phyloP scores from a whole-genome alignment of 78 protist species.

The Cyanophora paradoxa region DNA sequence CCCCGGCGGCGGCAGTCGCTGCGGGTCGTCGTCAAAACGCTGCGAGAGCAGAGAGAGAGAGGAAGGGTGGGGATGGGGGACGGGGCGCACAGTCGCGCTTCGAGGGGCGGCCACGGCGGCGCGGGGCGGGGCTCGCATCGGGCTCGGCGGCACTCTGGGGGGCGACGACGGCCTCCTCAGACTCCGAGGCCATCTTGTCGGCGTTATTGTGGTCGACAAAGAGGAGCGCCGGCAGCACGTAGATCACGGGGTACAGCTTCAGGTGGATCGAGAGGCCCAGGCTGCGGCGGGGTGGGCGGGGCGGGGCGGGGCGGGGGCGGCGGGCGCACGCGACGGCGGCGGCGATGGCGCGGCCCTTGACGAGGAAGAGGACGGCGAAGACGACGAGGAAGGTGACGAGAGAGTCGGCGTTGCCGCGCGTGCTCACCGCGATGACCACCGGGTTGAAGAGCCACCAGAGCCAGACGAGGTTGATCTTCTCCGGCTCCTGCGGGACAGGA shows the following conservation, averaged over 20 bases:
- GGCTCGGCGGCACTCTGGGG: too few species aligned
- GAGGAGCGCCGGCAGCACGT: constrained; percentile 50
- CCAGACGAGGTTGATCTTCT: background rate
- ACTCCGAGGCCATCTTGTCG: too few species aligned
- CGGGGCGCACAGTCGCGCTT: too few species aligned
- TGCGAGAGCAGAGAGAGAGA: too few species aligned
- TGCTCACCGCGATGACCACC: constrained; percentile 72
- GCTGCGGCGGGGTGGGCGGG: too few species aligned
- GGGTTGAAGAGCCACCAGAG: constrained; percentile 87
- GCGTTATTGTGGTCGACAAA: background rate
- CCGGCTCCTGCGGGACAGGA: background rate
- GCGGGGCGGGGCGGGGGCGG: too few species aligned
- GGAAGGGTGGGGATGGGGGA: too few species aligned
- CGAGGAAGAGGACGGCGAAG: constrained; percentile 47
- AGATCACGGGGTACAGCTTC: constrained; percentile 87
- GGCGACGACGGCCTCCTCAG: too few species aligned
- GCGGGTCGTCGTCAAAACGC: too few species aligned
- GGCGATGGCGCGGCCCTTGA: background rate
- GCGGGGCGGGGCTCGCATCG: background rate
- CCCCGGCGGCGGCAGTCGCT: too few species aligned
- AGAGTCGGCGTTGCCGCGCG: constrained; percentile 92
- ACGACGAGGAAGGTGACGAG: constrained; percentile 67
- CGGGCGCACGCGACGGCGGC: too few species aligned
- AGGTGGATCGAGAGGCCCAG: constrained; percentile 82
- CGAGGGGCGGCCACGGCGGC: background rate